Percentiles rank a stretch among this genome's conserved stretches.
Evolutionary conservation across 495 filamentous ascomycete genomes (phyloP).

Genomic region (Penicillium nucicola): DNA sequence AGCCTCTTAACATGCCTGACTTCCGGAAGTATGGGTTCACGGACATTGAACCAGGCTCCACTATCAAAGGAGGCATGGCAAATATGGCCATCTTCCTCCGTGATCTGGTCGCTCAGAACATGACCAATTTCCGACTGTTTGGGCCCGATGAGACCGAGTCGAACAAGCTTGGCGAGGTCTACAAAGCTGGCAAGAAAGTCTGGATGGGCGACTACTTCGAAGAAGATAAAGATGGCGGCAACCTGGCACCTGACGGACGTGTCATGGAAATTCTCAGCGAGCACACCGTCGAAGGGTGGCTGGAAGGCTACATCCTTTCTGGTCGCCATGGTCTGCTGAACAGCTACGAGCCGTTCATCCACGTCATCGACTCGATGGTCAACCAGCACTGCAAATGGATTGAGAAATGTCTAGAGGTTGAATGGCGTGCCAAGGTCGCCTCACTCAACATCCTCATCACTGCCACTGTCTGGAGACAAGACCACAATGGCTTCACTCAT

Average conservation of each 20-base stretch:
- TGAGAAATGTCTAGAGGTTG: conserved; percentile 69
- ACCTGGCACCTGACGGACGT: conserved; percentile 58
- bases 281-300: conserved; percentile 73
- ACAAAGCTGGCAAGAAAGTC: conserved; percentile 69
- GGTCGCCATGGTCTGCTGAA: conserved; percentile 71
- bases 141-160: conserved; percentile 76
- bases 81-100: conserved; percentile 63
- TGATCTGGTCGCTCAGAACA: conserved; percentile 59
- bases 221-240: conserved; percentile 66
- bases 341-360: conserved; percentile 75
- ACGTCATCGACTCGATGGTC: conserved; percentile 77
- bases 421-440: conserved; percentile 64
- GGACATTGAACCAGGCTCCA: conserved; percentile 51
- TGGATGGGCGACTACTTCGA: conserved; percentile 74
- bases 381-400: conserved; percentile 81
- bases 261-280: conserved; percentile 79
- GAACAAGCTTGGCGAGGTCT: conserved; percentile 67
- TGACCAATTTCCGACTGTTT: conserved; percentile 64
- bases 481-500: conserved; percentile 78
- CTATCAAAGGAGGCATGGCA: conserved; percentile 54
- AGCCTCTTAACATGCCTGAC: conserved; percentile 60
- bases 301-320: conserved; percentile 70
- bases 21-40: conserved; percentile 59
- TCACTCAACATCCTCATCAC: conserved; percentile 74
- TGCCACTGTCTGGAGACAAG: conserved; percentile 72